These are phyloP conservation scores for Salix koriyanagi DNA, from an alignment of 345 rosid genomes.

Conservation along the genomic window DNA sequence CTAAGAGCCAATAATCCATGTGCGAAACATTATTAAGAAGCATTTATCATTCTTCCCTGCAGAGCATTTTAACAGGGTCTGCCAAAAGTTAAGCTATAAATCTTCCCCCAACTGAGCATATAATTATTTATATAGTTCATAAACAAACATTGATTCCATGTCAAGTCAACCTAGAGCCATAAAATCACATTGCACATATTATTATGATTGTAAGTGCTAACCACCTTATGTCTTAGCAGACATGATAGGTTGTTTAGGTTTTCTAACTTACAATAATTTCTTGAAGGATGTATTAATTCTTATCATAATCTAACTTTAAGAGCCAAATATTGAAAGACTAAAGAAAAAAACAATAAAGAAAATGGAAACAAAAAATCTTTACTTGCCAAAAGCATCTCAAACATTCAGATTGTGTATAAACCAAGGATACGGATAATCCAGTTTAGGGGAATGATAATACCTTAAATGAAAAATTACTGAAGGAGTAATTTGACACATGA, in stretches of 20 bases:
- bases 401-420: neutral
- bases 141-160: too few species aligned
- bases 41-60: too few species aligned
- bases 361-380: neutral
- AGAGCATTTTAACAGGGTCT: too few species aligned
- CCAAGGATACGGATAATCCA: neutral
- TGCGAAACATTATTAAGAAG: neutral
- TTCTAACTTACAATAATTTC: neutral
- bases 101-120: too few species aligned
- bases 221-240: neutral
- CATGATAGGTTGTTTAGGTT: too few species aligned
- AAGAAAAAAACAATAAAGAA: neutral
- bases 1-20: neutral
- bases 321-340: neutral
- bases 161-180: too few species aligned
- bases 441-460: slow-evolving; percentile 33
- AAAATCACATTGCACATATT: too few species aligned
- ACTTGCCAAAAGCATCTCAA: neutral
- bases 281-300: neutral
- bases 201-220: neutral
- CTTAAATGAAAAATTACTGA: slow-evolving; percentile 98
- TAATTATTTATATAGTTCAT: too few species aligned
- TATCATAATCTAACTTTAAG: neutral
- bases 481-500: slow-evolving; percentile 78
- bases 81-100: too few species aligned